A percentile compares a stretch with the other conserved stretches of the same genome.
Evolutionary conservation across 345 rosid genomes (phyloP).

Genomic region (Syzygium aqueum): DNA sequence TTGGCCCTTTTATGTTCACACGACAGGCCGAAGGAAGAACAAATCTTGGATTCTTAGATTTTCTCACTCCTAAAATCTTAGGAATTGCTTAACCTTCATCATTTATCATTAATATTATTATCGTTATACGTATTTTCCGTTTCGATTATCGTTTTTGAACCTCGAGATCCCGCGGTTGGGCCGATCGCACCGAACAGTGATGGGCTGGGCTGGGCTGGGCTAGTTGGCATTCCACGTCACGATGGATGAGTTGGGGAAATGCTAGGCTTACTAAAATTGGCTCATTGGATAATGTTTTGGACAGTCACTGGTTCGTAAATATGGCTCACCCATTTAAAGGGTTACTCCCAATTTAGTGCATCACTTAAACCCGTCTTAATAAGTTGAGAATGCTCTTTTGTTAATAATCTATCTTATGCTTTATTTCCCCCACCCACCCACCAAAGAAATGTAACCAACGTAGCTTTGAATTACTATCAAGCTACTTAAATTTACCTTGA

Average conservation of each 20-base stretch:
- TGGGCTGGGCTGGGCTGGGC: too few relatives aligned
- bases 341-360: too few relatives aligned
- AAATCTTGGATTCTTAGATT: background rate
- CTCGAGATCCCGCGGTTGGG: rapidly evolving
- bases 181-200: background rate
- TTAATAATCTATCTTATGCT: background rate
- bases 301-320: background rate
- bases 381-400: background rate
- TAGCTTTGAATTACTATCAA: background rate
- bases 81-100: background rate
- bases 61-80: background rate
- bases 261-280: background rate
- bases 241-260: background rate
- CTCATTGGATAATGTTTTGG: background rate
- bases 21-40: background rate
- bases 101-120: background rate
- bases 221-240: background rate
- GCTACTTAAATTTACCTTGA: background rate
- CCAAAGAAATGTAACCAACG: background rate
- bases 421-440: background rate
- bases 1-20: background rate
- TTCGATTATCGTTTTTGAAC: background rate
- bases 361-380: background rate
- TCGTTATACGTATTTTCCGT: background rate
- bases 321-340: background rate